phyloP scores from a whole-genome alignment of 2,329 filamentous ascomycete species.

The Pseudocercospora vitis region DNA sequence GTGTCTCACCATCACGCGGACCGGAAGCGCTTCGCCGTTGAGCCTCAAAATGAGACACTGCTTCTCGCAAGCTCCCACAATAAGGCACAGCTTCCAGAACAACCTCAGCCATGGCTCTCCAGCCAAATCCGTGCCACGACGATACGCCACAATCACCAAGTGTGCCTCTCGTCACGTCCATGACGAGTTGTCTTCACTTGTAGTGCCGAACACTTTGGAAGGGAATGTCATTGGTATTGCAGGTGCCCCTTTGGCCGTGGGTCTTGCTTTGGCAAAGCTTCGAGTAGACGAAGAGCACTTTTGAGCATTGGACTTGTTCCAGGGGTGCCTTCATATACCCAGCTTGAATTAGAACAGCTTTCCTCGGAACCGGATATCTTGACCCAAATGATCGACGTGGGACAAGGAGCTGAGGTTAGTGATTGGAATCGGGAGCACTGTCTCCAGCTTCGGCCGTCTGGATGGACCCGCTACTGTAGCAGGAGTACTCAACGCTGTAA shows the following conservation, averaged over 20 bases:
- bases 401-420: neutral
- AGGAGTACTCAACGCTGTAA: neutral
- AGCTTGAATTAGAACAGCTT: constrained; percentile 15
- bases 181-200: neutral
- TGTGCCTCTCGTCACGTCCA: neutral
- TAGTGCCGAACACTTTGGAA: constrained; percentile 3
- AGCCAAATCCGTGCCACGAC: no score
- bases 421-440: constrained; percentile 1
- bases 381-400: neutral
- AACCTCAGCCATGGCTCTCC: no score
- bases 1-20: no score
- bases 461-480: constrained; percentile 3
- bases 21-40: no score
- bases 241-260: constrained; percentile 50
- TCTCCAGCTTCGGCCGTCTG: constrained; percentile 3
- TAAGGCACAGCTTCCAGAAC: no score
- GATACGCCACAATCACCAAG: neutral
- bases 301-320: constrained; percentile 52
- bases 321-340: constrained; percentile 38
- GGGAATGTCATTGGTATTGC: constrained; percentile 50
- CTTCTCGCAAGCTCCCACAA: no score
- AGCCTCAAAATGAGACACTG: no score
- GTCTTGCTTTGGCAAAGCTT: constrained; percentile 49
- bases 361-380: constrained; percentile 15
- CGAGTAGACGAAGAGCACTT: constrained; percentile 44